Conservation (phyloP, 345 rosid species). For the Eucalyptus tenuipes region DNA sequence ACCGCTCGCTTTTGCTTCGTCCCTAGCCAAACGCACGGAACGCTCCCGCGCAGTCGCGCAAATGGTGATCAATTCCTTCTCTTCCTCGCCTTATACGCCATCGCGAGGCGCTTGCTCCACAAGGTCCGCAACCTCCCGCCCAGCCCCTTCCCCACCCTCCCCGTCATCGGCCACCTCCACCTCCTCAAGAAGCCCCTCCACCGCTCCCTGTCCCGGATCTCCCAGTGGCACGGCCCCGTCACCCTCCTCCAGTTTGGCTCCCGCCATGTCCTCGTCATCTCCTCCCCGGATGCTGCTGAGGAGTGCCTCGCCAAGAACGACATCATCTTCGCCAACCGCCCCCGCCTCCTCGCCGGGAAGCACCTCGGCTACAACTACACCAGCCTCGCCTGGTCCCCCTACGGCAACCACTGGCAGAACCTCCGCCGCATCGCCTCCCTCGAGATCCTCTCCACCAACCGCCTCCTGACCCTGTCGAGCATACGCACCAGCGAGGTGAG, state of each 20-base stretch:
- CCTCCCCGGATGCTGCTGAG: constrained; percentile 22
- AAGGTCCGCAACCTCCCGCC: constrained; percentile 25
- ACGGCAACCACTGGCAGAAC: constrained; percentile 31
- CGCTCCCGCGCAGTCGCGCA: too few species aligned
- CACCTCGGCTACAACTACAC: constrained; percentile 18
- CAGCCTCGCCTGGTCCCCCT: constrained; percentile 18
- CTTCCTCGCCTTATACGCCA: background rate
- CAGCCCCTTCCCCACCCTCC: constrained; percentile 24
- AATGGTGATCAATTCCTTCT: background rate
- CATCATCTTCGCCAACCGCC: constrained; percentile 22
- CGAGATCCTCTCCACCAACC: constrained; percentile 14
- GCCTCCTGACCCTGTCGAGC: background rate
- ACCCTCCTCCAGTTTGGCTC: constrained; percentile 18
- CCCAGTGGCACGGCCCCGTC: constrained; percentile 10
- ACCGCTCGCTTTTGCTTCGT: too few species aligned
- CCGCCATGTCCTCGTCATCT: constrained; percentile 14
- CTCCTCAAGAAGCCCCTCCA: constrained; percentile 28
- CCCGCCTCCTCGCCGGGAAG: constrained; percentile 12
- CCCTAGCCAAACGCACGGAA: too few species aligned
- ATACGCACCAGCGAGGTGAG: constrained; percentile 12
- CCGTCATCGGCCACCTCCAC: constrained; percentile 37
- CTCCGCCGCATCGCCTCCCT: constrained; percentile 12
- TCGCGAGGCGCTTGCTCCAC: constrained; percentile 5
- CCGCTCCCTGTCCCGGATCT: constrained; percentile 6
- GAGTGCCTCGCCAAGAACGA: constrained; percentile 34